Evolutionary conservation across 2,329 filamentous ascomycete species (phyloP).

Genomic region (Colletotrichum scovillei): DNA sequence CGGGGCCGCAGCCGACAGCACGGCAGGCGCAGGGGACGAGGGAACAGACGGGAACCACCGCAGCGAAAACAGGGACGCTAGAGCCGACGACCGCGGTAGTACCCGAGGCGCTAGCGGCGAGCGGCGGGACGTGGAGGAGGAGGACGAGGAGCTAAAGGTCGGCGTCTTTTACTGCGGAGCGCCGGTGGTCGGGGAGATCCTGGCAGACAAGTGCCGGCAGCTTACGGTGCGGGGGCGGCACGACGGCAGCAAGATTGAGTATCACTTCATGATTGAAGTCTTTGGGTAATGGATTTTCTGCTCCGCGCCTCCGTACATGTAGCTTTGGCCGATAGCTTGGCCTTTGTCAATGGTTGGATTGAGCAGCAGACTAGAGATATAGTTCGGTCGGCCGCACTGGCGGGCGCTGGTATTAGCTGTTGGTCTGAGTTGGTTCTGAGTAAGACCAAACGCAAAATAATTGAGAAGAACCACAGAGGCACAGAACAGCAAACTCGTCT

Average conservation of each 20-base stretch:
- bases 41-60: not conserved
- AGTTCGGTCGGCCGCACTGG: not conserved
- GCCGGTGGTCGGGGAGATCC: constrained; percentile 64
- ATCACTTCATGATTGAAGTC: constrained; percentile 69
- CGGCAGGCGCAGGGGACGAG: not conserved
- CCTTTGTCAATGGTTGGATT: not conserved
- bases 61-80: not conserved
- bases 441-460: not conserved
- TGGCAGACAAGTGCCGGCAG: constrained; percentile 64
- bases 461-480: not conserved
- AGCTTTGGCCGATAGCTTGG: not conserved
- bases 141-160: constrained; percentile 55
- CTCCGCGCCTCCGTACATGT: not conserved
- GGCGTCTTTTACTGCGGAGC: constrained; percentile 69
- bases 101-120: not conserved
- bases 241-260: constrained; percentile 64
- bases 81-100: not conserved
- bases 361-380: not conserved
- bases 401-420: not conserved
- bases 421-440: not conserved
- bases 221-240: constrained; percentile 61
- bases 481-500: not conserved
- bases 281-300: constrained; percentile 52
- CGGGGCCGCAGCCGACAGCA: constrained; percentile 10
- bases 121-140: constrained; percentile 32